Base-by-base conservation (phyloP, 768 basidiomycete species). In the Clavulina sp. region DNA sequence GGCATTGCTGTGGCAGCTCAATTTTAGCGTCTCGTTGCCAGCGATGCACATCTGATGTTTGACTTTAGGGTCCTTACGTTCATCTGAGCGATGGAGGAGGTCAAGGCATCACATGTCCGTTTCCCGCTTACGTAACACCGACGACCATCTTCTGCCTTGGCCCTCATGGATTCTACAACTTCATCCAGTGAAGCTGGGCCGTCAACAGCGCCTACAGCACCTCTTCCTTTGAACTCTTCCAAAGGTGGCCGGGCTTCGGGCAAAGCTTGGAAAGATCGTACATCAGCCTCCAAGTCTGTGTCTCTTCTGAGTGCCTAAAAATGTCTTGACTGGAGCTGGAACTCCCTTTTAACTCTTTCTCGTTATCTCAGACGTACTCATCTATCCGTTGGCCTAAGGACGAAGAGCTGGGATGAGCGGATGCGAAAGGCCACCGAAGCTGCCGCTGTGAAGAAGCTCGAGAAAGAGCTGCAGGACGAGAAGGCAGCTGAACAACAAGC, bases 401-500 rank as follows among this genome's bases (percentile, higher is more conserved):
- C 80, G 2, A 80, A 71, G 63, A 69, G 60, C 38, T 86, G 80
- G 77, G 70, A 76, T 51, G 72, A 75, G 31, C 71, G 85, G 33
- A 83, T 84, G 74, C 69, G 74, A 54, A 76, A 77, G 60, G 75
- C 76, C 24, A 75, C 74, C 61, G 75, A 74, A 59, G 74, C 74
- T 19, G 69, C 69, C 34, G 81, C 85, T 19, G 72, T 82, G 55
- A 87, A 84, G 64, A 78, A 80, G 61, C 68, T 88, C 29, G 70
- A 85, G 63, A 60, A 63, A 6, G 84, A 85, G 56, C 71, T 88
- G 57, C 81, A 75, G 61, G 78, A 81, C 43, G 85, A 87, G 63
- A 86, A 84, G 59, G 67, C 72, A 57, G 73, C 77, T 3, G 84
- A 85, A 59, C 66, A 71, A 44, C 68, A 71, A 55, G 70, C 80